Evolutionary conservation across 1,284 basidiomycete genomes (phyloP).

Genomic region (Singerocomus inundabilis): DNA sequence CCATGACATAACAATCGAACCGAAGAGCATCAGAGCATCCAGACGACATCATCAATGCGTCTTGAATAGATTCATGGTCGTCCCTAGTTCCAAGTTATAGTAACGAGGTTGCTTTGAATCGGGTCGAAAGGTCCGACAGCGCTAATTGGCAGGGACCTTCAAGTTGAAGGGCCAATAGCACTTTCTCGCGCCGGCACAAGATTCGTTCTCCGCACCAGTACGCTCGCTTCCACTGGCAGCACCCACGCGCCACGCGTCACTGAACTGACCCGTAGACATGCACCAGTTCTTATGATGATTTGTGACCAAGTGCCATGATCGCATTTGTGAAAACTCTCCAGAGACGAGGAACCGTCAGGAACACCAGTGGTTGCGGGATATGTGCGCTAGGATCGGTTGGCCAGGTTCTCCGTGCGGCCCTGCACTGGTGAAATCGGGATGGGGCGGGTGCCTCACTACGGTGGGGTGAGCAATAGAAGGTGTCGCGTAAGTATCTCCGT

Average conservation of each 20-base stretch:
- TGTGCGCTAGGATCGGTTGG: too few species aligned
- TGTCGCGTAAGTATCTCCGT: background rate
- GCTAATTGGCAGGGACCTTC: background rate
- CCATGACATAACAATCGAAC: background rate
- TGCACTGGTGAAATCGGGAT: background rate
- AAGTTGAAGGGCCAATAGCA: conserved; percentile 11
- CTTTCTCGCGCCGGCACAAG: conserved; percentile 1
- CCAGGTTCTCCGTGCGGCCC: background rate
- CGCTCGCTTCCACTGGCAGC: too few species aligned
- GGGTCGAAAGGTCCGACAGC: background rate
- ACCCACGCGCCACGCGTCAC: background rate
- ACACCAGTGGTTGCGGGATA: too few species aligned
- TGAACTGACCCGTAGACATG: background rate
- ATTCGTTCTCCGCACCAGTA: background rate
- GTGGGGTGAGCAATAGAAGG: background rate
- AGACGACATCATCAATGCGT: background rate
- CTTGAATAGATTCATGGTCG: background rate
- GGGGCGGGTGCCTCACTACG: background rate
- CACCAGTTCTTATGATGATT: background rate
- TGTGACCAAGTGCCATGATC: conserved; percentile 7
- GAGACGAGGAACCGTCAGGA: background rate
- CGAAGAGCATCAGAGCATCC: background rate
- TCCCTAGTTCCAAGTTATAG: background rate
- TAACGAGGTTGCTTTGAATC: background rate
- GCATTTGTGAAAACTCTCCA: background rate